Percentiles rank a stretch among this genome's conserved stretches.
These are phyloP conservation scores for Mycena galopus DNA, from an alignment of 768 basidiomycete genomes.

Conservation along the genomic window DNA sequence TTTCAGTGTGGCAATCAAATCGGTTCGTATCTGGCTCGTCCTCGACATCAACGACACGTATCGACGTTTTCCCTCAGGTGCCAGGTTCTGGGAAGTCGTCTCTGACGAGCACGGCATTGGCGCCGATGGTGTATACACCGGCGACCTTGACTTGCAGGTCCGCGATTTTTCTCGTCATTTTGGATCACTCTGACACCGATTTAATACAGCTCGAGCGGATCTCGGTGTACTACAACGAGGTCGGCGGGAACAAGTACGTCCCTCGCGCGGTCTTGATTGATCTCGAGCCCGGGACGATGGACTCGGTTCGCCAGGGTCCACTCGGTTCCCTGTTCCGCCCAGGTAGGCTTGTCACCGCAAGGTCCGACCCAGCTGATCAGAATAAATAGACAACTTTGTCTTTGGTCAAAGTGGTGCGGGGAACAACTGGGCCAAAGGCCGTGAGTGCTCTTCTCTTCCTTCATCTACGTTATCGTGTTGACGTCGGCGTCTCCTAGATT, in stretches of 20 bases:
- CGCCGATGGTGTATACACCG: constrained; percentile 93
- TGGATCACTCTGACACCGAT: no score
- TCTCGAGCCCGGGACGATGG: constrained; percentile 98
- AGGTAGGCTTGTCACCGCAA: no score
- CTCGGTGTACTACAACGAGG: constrained; percentile 98
- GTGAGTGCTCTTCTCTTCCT: constrained; percentile 64
- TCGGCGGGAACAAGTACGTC: constrained; percentile 96
- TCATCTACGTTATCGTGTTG: background rate
- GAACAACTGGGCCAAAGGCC: constrained; percentile 99
- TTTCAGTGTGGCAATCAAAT: constrained; percentile 98
- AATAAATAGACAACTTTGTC: constrained; percentile 99
- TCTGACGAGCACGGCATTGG: constrained; percentile 99
- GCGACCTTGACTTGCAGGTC: constrained; percentile 80
- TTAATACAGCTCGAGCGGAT: constrained; percentile 89
- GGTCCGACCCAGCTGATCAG: no score
- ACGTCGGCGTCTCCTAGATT: constrained; percentile 60
- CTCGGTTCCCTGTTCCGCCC: constrained; percentile 95
- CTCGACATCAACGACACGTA: constrained; percentile 18
- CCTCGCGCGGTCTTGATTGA: constrained; percentile 98
- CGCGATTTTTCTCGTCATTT: no score
- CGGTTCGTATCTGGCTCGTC: constrained; percentile 66
- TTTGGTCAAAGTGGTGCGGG: constrained; percentile 98
- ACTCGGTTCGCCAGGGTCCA: constrained; percentile 90
- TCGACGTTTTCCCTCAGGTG: constrained; percentile 65
- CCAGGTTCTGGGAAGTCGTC: constrained; percentile 98